A percentile compares a stretch with the other conserved stretches of the same genome.
phyloP scores from a whole-genome alignment of 345 rosid genomes.

The Hibiscus tridactylites region DNA sequence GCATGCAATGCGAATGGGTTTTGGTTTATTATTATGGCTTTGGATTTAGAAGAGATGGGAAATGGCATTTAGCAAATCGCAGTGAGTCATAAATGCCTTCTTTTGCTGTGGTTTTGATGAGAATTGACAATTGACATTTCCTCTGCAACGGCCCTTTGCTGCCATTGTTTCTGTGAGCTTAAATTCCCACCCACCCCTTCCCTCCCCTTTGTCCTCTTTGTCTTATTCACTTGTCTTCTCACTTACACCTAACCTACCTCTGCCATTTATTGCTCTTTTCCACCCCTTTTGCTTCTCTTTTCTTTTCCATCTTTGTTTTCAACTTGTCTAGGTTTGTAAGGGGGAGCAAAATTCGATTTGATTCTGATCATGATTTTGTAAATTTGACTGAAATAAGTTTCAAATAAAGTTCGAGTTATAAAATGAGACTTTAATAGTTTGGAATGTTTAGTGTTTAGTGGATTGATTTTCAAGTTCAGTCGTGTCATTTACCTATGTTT shows the following conservation, averaged over 20 bases:
- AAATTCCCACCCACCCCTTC: constrained; percentile 16
- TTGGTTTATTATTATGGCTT: constrained; percentile 11
- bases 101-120: background rate
- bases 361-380: too few relatives aligned
- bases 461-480: too few relatives aligned
- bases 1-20: constrained; percentile 25
- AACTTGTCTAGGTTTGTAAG: background rate
- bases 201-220: constrained; percentile 15
- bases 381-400: too few relatives aligned
- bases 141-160: constrained; percentile 36
- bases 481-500: too few relatives aligned
- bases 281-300: background rate
- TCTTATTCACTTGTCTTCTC: constrained; percentile 23
- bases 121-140: constrained; percentile 22
- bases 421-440: too few relatives aligned
- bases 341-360: too few relatives aligned
- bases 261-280: background rate
- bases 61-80: background rate
- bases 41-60: constrained; percentile 8
- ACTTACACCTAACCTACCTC: constrained; percentile 8
- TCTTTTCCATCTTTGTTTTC: background rate
- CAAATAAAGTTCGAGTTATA: too few relatives aligned
- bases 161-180: constrained; percentile 15
- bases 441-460: too few relatives aligned
- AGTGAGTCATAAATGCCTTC: constrained; percentile 20